Percentiles rank a stretch among this genome's conserved stretches.
phyloP scores from a whole-genome alignment of 208 protist genomes.

The Acanthamoeba lenticulata region DNA sequence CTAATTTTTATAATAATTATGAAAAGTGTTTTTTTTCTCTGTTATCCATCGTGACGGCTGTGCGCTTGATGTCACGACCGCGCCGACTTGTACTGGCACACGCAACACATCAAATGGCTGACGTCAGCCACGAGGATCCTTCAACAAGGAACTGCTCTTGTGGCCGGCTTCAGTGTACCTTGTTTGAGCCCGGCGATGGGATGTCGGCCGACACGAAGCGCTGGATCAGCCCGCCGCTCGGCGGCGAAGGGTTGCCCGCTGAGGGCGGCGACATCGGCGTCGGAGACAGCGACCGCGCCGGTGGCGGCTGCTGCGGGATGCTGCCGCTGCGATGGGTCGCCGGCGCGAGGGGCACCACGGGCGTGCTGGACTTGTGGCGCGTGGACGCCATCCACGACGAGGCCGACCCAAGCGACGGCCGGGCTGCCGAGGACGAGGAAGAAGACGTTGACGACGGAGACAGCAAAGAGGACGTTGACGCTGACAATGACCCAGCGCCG shows the following conservation, averaged over 20 bases:
- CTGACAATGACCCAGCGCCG: not conserved
- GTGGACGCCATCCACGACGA: not conserved
- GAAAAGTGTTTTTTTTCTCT: too few species aligned
- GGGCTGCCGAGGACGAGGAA: not conserved
- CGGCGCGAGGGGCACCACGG: not conserved
- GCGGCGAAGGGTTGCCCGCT: not conserved
- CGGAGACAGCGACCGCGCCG: not conserved
- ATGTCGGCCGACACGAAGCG: constrained; percentile 6
- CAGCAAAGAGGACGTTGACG: not conserved
- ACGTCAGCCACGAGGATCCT: too few species aligned
- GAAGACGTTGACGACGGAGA: not conserved
- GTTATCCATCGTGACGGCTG: too few species aligned
- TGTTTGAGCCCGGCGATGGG: not conserved
- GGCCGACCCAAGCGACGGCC: not conserved
- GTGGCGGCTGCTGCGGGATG: not conserved
- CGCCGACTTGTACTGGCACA: too few species aligned
- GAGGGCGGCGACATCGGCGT: not conserved
- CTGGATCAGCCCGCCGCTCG: not conserved
- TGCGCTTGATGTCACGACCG: too few species aligned
- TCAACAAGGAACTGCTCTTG: too few species aligned
- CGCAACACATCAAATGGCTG: too few species aligned
- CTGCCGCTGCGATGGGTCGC: not conserved
- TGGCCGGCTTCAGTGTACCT: not conserved
- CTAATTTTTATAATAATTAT: too few species aligned
- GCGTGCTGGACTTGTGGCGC: not conserved